Base-by-base conservation (phyloP, 176 grass and related monocot genomes). In the Aegilops longissima region DNA sequence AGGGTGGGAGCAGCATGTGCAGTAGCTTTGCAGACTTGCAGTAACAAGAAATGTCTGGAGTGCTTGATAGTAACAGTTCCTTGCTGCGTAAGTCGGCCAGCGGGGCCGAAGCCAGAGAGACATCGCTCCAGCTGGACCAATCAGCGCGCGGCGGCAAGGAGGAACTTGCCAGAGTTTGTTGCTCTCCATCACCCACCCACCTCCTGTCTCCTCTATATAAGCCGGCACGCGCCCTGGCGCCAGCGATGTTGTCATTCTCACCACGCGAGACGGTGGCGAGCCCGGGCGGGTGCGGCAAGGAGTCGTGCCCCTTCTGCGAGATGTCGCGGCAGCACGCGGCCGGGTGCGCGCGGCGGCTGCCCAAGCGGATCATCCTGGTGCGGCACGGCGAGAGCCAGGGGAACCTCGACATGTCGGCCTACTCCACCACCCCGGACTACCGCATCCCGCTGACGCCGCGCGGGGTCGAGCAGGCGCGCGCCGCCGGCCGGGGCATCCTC, bases 321-420 rank as follows among this genome's bases (percentile, higher is more conserved):
- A 90, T 93, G 91, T 86, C 86, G 61, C 47, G 73, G 40, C 84
- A 91, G 59, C 73, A 87, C 54, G 82, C 84, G 18, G 34, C 68
- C 9, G 30, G 59, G 0, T 90, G 33, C 81, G 66, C 76, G 72
- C 90, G 94, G 47, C 80, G 85, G 17, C 94, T 99, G 5, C 97
- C 97, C 1, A 94, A 88, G 89, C 83, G 97, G 80, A 99, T 99
- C 86, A 99, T 99, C 63, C 92, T 99, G 38, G 90, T 99, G 18
- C 90, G 97, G 64, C 97, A 99, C 86, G 97, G 97, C 30, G 97
- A 99, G 94, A 94, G 92, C 89, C 83, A 99, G 85, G 97, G 97
- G 4, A 99, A 99, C 85, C 84, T 96, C 36, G 97, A 99, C 92
- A 94, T 80, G 93, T 87, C 94, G 6, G 90, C 97, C 24, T 99